These are phyloP conservation scores for Lobulomyces angularis DNA, from an alignment of 192 early-diverging fungal species.

Conservation along the genomic window DNA sequence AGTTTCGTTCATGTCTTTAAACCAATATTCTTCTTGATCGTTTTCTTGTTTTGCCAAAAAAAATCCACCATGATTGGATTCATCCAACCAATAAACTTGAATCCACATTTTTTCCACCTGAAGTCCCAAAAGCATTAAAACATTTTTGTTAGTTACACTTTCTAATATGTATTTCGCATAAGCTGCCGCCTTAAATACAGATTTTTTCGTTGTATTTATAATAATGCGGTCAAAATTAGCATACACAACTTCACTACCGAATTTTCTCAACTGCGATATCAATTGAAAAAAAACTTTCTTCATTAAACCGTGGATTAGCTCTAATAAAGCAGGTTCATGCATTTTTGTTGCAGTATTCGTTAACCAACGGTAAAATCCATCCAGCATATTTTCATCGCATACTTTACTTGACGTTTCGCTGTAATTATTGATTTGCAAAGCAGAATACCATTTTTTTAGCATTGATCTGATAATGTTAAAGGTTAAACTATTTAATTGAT, in stretches of 20 bases:
- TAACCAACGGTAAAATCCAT: constrained; percentile 82
- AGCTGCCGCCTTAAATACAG: constrained; percentile 56
- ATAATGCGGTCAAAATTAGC: constrained; percentile 73
- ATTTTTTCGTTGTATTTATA: constrained; percentile 64
- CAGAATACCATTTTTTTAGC: constrained; percentile 65
- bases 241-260: constrained; percentile 67
- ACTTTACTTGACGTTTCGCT: background rate
- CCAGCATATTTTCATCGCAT: constrained; percentile 62
- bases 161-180: constrained; percentile 61
- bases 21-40: constrained; percentile 7
- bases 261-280: constrained; percentile 59
- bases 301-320: constrained; percentile 77
- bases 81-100: constrained; percentile 84
- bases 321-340: constrained; percentile 73
- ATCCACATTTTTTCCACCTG: constrained; percentile 63
- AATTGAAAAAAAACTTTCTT: constrained; percentile 77
- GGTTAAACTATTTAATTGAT: constrained; percentile 28
- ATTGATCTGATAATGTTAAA: constrained; percentile 66
- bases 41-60: constrained; percentile 10
- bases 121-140: constrained; percentile 66
- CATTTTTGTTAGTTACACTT: constrained; percentile 53
- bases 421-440: constrained; percentile 14
- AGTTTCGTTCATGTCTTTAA: constrained; percentile 1
- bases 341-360: constrained; percentile 58
- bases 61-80: constrained; percentile 69